These are phyloP conservation scores for Stemphylium vesicarium DNA, from an alignment of 2,329 filamentous ascomycete genomes.

Conservation along the genomic window DNA sequence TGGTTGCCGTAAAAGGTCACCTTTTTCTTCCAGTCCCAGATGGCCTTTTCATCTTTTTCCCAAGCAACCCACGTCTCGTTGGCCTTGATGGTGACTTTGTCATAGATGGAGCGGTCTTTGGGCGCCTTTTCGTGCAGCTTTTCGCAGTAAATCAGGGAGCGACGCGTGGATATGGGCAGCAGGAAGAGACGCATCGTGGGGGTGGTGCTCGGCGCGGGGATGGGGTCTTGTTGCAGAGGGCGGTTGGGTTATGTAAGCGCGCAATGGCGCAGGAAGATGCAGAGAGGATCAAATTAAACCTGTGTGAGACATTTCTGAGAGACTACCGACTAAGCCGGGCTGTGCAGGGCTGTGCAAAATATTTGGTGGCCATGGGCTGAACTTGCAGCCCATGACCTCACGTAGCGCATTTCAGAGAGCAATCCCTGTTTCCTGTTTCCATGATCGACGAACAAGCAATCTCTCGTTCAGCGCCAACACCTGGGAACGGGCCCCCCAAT, in stretches of 20 bases:
- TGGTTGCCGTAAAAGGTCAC: conserved; percentile 87
- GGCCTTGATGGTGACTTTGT: conserved; percentile 74
- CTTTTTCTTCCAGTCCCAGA: conserved; percentile 80
- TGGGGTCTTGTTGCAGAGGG: no score
- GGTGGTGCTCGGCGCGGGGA: no score
- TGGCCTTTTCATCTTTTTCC: conserved; percentile 75
- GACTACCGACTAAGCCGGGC: background rate
- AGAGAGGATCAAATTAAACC: conserved; percentile 19
- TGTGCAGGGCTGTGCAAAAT: background rate
- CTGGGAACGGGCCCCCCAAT: conserved; percentile 2
- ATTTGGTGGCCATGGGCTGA: background rate
- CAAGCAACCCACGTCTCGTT: conserved; percentile 81
- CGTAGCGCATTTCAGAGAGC: background rate
- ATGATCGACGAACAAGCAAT: conserved; percentile 19
- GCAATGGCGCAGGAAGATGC: conserved; percentile 24
- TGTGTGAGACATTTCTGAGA: conserved; percentile 26
- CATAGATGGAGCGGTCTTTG: conserved; percentile 62
- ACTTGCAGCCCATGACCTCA: conserved; percentile 4
- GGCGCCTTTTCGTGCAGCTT: conserved; percentile 65
- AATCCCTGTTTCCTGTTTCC: conserved; percentile 25
- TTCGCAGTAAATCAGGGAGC: conserved; percentile 91
- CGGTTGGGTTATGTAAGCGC: conserved; percentile 24
- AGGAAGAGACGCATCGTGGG: conserved; percentile 85
- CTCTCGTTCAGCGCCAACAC: conserved; percentile 5
- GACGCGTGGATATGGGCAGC: conserved; percentile 87